These are phyloP conservation scores for Penicillium crystallinum DNA, from an alignment of 495 filamentous ascomycete genomes.

Conservation along the genomic window DNA sequence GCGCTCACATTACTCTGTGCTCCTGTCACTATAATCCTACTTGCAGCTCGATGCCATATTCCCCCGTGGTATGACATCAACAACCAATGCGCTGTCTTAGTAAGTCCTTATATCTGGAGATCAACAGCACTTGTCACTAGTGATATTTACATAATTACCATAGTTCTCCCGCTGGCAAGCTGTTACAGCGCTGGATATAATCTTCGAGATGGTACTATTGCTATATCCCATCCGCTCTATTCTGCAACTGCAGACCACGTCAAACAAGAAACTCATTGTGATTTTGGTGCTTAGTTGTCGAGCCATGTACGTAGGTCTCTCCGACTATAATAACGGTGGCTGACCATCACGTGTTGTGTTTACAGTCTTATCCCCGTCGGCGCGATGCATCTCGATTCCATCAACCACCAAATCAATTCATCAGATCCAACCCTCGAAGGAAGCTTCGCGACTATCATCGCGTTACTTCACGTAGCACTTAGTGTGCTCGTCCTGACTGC, in stretches of 20 bases:
- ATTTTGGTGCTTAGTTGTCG: slow-evolving; percentile 18
- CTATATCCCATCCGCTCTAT: slow-evolving; percentile 15
- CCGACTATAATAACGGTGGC: neutral
- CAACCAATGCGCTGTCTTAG: slow-evolving; percentile 8
- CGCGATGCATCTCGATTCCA: slow-evolving; percentile 18
- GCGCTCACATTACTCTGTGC: slow-evolving; percentile 3
- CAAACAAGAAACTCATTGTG: slow-evolving; percentile 11
- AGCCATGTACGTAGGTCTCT: slow-evolving; percentile 9
- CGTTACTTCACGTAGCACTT: slow-evolving; percentile 22
- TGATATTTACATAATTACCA: too few species aligned
- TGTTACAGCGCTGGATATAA: slow-evolving; percentile 18
- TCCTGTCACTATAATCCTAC: slow-evolving; percentile 4
- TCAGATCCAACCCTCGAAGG: slow-evolving; percentile 15
- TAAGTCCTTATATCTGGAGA: neutral
- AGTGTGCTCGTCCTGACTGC: slow-evolving; percentile 17
- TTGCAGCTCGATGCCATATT: slow-evolving; percentile 12
- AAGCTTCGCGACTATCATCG: slow-evolving; percentile 12
- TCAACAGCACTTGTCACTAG: too few species aligned
- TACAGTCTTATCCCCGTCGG: slow-evolving; percentile 20
- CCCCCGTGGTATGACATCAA: slow-evolving; percentile 20
- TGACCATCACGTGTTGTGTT: neutral
- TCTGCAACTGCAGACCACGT: slow-evolving; percentile 9
- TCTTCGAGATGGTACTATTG: slow-evolving; percentile 14
- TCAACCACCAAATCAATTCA: slow-evolving; percentile 14
- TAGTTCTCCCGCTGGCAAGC: slow-evolving; percentile 24